Base-by-base conservation (phyloP, 2,329 filamentous ascomycete species). In the Coniella vitis region DNA sequence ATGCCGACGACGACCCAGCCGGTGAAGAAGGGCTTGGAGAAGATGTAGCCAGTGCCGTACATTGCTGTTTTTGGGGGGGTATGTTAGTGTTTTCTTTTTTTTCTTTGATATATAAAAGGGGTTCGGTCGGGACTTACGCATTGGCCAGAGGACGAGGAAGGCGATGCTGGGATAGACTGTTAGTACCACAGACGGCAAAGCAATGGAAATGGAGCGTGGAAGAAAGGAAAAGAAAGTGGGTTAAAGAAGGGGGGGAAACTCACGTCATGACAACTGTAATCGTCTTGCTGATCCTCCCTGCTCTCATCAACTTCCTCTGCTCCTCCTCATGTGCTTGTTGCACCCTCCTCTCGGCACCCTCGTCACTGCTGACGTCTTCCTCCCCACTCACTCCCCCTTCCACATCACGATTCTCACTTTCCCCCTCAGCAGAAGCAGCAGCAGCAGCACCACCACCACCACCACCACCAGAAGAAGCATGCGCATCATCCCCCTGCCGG, bases 141-240 rank as follows among this genome's bases (percentile, higher is more conserved):
- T 91, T 0, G 90, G 90, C 89, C 90, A 95, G 14, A 95, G 76
- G 2, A 95, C 74, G 0, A 95, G 70, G 48, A 95, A 72, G 0
- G 80, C 75, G 0, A 95, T 53, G 0, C 87, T 86, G 69, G 58
- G 46, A 16, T 1, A 4, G 2, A 20, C 2, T 5, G 2, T 14
- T 8, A 16, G 34, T 10, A 41, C 1, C n/a, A 17, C 36, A 42
- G 49, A 48, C 45, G 52, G 63, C 4, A 35, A 12, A n/a, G n/a
- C 32, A 35, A 2, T 29, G 25, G 25, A 29, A 10, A 13, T 35
- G 12, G 7, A 35, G 5, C 29, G 13, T 14, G 13, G 14, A 35
- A 14, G n/a, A 35, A 35, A 35, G 13, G 12, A 14, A 35, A 35
- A 35, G 32, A 35, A 35, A 42, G 29, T 10, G 48, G 43, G 3